Conservation (phyloP, 169 alveolate genomes). For the Eimeria falciformis region DNA sequence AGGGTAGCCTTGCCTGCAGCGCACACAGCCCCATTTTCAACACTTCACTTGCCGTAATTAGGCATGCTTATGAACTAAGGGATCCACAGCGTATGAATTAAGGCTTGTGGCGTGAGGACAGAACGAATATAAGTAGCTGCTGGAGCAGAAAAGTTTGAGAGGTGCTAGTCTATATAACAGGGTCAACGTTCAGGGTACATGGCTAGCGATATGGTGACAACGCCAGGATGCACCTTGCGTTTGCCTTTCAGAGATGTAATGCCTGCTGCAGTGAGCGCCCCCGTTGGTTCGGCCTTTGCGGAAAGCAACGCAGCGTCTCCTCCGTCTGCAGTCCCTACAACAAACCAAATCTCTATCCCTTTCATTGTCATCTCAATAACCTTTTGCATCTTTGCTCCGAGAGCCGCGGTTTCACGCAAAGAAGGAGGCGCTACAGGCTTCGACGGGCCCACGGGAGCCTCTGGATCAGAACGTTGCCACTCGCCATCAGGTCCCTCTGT, state of each 20-base stretch:
- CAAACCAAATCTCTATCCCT: constrained; percentile 58
- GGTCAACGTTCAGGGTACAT: too few relatives aligned
- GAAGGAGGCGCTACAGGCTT: neutral
- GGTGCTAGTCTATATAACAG: too few relatives aligned
- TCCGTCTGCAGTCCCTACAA: constrained; percentile 26
- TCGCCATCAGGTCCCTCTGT: neutral
- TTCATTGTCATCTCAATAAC: constrained; percentile 27
- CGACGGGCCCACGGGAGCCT: neutral
- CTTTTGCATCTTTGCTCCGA: constrained; percentile 47
- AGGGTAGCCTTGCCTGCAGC: constrained; percentile 14
- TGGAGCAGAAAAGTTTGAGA: too few relatives aligned
- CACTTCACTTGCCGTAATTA: too few relatives aligned
- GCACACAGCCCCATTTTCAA: neutral
- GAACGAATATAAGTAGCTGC: too few relatives aligned
- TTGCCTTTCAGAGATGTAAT: constrained; percentile 16
- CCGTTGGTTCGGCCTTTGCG: neutral
- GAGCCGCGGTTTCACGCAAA: neutral
- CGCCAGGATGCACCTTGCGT: neutral
- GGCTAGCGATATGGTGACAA: too few relatives aligned
- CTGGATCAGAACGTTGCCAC: neutral
- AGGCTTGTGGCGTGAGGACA: too few relatives aligned
- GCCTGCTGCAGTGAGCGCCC: neutral
- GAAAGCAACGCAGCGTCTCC: neutral
- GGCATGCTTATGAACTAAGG: too few relatives aligned
- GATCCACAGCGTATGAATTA: too few relatives aligned